Evolutionary conservation across 805 yeast species (phyloP), one percentile per base, ranked within the genome.

Genomic region (Saccharomycopsis schoenii): DNA sequence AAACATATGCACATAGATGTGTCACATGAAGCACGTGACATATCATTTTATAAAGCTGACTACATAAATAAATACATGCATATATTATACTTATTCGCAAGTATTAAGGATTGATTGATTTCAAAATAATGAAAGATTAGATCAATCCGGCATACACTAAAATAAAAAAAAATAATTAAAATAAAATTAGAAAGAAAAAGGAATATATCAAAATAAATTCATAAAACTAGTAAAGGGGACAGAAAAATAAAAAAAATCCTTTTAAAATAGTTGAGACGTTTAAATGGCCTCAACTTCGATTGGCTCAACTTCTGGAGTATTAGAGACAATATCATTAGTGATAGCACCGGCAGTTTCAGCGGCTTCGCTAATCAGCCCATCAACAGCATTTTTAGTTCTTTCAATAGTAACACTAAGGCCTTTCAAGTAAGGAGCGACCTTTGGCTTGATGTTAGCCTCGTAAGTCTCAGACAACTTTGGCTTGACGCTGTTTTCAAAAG

Each of bases 391-490:
- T 58, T 65, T 65, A 14, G 70, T 60, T 21, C 58, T 57, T 17
- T 68, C 69, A 21, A 68, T 66, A 34, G 68, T 56, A 17, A 17
- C 60, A 9, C 61, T 37, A 12, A 64, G 55, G 12, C 50, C 24
- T 11, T 55, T 47, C 36, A 68, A 65, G 50, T 69, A 63, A 55
- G 70, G 63, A 21, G 67, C 68, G 21, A 68, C 65, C 14, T 66
- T 64, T 56, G 76, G 76, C 60, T 70, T 73, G 58, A 73, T 66
- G 5, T 70, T 61, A 36, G 58, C 25, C 42, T 55, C 61, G n/a
- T 55, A 59, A 36, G 58, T 59, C 21, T 47, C 34, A 11, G 52
- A 47, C 34, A 47, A 21, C 34, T 52, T 60, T 25, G 60, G 58
- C 17, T 59, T 73, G 60, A 73, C 66, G 4, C 70, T 60, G 15